These are phyloP conservation scores for Durio zibethinus DNA, from an alignment of 345 rosid species.

Conservation along the genomic window DNA sequence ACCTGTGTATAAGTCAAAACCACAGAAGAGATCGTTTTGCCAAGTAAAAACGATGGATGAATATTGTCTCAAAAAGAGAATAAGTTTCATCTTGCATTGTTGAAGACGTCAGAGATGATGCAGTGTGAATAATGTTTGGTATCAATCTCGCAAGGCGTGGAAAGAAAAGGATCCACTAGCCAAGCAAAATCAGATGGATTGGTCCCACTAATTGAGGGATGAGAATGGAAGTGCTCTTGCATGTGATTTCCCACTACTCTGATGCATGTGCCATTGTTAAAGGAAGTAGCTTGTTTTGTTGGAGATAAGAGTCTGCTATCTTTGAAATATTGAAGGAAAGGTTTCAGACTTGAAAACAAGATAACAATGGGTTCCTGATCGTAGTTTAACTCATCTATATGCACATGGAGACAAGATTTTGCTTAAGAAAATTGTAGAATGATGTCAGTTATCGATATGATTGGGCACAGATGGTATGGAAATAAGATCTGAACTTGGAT, in stretches of 20 bases:
- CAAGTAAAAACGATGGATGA: neutral
- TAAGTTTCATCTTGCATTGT: neutral
- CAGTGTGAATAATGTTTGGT: neutral
- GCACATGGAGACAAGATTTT: neutral
- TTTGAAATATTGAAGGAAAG: constrained; percentile 10
- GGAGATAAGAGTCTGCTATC: neutral
- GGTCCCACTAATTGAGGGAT: neutral
- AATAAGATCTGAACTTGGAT: constrained; percentile 1
- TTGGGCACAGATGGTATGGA: neutral
- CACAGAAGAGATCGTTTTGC: neutral
- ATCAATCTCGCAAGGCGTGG: neutral
- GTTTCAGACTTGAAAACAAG: constrained; percentile 8
- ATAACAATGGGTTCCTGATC: neutral
- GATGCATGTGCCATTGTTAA: neutral
- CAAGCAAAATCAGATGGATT: constrained; percentile 12
- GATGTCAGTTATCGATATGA: neutral
- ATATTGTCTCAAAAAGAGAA: neutral
- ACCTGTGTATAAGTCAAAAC: neutral
- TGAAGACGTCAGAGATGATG: constrained; percentile 16
- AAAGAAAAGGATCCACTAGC: constrained; percentile 13
- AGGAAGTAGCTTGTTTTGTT: neutral
- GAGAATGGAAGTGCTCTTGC: constrained; percentile 11
- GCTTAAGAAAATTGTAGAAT: neutral
- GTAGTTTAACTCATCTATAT: neutral
- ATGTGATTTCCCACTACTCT: constrained; percentile 17